Evolutionary conservation across 495 filamentous ascomycete genomes (phyloP), one percentile per base, ranked within the genome.

Genomic region (Aspergillus funiculosus): DNA sequence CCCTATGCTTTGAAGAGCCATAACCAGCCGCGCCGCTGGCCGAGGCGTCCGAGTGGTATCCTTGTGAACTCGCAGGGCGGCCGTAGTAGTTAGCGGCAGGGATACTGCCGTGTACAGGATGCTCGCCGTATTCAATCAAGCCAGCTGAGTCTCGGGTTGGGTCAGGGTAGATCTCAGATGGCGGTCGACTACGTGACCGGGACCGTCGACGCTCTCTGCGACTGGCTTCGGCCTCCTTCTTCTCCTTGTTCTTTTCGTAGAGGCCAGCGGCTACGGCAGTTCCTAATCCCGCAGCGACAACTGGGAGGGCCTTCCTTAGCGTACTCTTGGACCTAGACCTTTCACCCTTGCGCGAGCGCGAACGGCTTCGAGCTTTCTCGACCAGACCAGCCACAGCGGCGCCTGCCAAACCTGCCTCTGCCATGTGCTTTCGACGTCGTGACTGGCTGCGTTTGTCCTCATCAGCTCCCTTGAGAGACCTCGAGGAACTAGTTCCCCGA

Each of bases 111-210:
- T 75, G 67, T 26, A 86, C 74, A 38, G 81, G 81, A 35, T 78
- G 74, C 32, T 77, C 74, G 50, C 85, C 87, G 67, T 91, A 91
- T 62, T 89, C 85, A 68, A 94, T 87, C 67, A 92, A 73, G 47
- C 80, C 83, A 68, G 77, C 69, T 29, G 66, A 79, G 62, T 78
- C 73, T 51, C 73, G 71, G 26, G 68, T 63, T 50, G 74, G 75
- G 58, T 81, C 76, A 46, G 75, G 63, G 51, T 77, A 79, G 57
- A 63, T 70, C 54, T 72, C 70, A 25, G 73, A 71, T 32, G 67
- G 59, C 39, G 73, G 72, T 54, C 77, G 72, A 61, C 79, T 81
- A 56, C 69, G 71, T 25, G 74, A 77, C 46, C 73, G 63, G 6
- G 78, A 81, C 42, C 75, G 72, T 24, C 70, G 70, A 40, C 64